Evolutionary conservation across 1,284 basidiomycete genomes (phyloP).

Genomic region (Erythrobasidium hasegawianum): DNA sequence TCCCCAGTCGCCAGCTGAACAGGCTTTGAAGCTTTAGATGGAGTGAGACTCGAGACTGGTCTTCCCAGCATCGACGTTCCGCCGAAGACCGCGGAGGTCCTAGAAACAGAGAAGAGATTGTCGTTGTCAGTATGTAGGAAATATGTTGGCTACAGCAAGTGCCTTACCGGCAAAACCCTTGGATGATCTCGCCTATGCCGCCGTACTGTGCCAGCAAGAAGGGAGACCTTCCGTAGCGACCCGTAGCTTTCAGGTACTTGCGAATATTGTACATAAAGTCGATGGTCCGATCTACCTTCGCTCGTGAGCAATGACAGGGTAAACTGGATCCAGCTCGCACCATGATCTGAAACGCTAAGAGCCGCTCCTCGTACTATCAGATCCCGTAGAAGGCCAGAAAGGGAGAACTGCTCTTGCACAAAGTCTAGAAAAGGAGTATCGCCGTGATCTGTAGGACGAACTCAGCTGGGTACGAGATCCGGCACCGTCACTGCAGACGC

Average conservation of each 20-base stretch:
- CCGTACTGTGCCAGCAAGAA: slow-evolving; percentile 95
- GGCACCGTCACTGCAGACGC: too few relatives aligned
- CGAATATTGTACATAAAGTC: slow-evolving; percentile 66
- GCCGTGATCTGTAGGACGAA: neutral
- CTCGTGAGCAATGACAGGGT: neutral
- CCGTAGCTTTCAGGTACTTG: slow-evolving; percentile 70
- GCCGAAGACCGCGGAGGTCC: slow-evolving; percentile 77
- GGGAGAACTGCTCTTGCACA: slow-evolving; percentile 13
- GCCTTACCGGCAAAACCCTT: slow-evolving; percentile 71
- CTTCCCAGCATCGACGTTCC: slow-evolving; percentile 79
- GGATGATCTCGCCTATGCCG: slow-evolving; percentile 82
- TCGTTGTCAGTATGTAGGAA: too few relatives aligned
- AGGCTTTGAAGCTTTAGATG: slow-evolving; percentile 40
- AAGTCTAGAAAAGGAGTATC: neutral
- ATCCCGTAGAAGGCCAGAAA: slow-evolving; percentile 26
- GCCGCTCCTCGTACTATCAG: slow-evolving; percentile 45
- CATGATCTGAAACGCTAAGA: slow-evolving; percentile 44
- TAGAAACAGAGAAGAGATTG: too few relatives aligned
- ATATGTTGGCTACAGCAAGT: too few relatives aligned
- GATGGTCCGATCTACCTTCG: neutral
- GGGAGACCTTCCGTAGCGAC: slow-evolving; percentile 82
- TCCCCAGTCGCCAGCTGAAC: slow-evolving; percentile 58
- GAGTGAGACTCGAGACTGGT: slow-evolving; percentile 7
- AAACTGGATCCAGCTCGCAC: slow-evolving; percentile 11
- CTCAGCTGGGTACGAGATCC: too few relatives aligned